Evolutionary conservation across 495 filamentous ascomycete genomes (phyloP), one percentile per base, ranked within the genome.

Genomic region (Lasiosphaeria hispida): DNA sequence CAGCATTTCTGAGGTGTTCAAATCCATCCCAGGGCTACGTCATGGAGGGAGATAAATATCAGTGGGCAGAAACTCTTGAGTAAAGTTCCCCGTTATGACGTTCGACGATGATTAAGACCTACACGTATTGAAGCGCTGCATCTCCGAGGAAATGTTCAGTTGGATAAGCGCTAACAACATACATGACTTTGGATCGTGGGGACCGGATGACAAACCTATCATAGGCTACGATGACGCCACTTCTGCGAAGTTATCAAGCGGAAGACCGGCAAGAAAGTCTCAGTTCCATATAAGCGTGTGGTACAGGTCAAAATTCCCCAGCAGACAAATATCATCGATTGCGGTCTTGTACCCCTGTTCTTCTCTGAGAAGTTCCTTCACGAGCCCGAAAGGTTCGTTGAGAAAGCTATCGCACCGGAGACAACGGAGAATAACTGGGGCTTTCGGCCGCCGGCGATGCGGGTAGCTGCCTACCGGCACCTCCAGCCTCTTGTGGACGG

Each of bases 241-340:
- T 51, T 51, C 48, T 51, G 48, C 48, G 10, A 51, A 51, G 48
- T 51, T 15, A 51, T 51, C 19, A 51, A 14, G 48, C 48, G 34
- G 23, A 51, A 51, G 48, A 51, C 48, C 48, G 23, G 23, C 34
- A n/a, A 9, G 10, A 9, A 36, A 17, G 33, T 51, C 48, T 37
- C 48, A 37, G 13, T 11, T n/a, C n/a, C n/a, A 51, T 37, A 35
- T 37, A 51, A 51, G 33, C 48, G 10, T 37, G 33, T 34, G 48
- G 48, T 38, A 51, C 48, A 51, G 8, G 48, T 51, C 48, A 38
- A 51, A 51, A 51, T 51, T 51, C 48, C 48, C 33, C 48, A 51
- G 48, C 34, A 51, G 48, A 51, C 19, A 38, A 51, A 35, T 51
- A 33, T 3, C 48, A 37, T 51, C 48, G 48, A 51, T 51, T 51